A percentile compares a stretch with the other conserved stretches of the same genome.
These are phyloP conservation scores for Globisporangium paroecandrum DNA, from an alignment of 352 stramenopile genomes.

Conservation along the genomic window DNA sequence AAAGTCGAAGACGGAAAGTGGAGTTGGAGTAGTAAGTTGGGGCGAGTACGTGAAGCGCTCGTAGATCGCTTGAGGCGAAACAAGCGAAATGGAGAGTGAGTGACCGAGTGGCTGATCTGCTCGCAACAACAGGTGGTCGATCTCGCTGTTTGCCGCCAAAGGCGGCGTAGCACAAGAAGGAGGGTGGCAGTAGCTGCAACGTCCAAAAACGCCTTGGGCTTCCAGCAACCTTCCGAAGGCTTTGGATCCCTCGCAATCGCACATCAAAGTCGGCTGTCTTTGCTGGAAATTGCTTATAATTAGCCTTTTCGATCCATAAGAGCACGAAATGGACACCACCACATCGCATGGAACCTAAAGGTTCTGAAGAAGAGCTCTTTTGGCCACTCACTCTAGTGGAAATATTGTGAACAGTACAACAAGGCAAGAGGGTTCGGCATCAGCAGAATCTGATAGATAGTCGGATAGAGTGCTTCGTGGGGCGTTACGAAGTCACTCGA, in stretches of 20 bases:
- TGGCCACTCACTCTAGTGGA: not conserved
- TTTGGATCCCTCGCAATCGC: not conserved
- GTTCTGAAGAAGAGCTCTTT: not conserved
- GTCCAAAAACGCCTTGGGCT: not conserved
- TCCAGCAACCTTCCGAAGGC: conserved; percentile 1
- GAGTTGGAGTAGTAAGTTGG: conserved; percentile 3
- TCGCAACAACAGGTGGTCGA: not conserved
- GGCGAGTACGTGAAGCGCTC: conserved; percentile 4
- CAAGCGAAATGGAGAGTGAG: conserved; percentile 15
- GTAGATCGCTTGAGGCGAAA: conserved; percentile 13
- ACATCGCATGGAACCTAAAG: not conserved
- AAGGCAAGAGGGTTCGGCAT: not conserved
- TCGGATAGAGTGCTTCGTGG: not conserved
- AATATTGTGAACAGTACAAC: not conserved
- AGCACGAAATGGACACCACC: not conserved
- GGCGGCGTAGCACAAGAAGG: not conserved
- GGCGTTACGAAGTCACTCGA: not conserved
- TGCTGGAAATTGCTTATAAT: not conserved
- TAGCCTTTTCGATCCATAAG: not conserved
- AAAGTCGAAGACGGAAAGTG: conserved; percentile 1
- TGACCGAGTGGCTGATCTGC: not conserved
- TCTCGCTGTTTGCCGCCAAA: not conserved
- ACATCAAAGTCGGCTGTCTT: not conserved
- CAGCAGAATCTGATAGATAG: not conserved
- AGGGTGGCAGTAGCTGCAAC: not conserved